Conservation (phyloP, 495 filamentous ascomycete species). For the Neurospora intermedia region DNA sequence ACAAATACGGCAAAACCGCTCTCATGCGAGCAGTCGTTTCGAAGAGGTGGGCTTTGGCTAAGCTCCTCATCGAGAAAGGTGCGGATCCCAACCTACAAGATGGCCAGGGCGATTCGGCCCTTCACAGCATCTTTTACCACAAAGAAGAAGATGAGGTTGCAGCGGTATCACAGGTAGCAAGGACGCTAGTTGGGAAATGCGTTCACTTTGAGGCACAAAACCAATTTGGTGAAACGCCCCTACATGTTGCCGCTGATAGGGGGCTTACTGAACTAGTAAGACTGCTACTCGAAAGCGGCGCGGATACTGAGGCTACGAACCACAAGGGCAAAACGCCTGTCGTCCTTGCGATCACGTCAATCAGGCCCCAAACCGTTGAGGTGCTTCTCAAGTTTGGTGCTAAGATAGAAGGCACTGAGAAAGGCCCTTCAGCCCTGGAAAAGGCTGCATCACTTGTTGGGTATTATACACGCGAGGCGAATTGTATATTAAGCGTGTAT, state of each 20-base stretch:
- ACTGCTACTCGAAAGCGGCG: neutral
- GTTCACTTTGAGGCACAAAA: neutral
- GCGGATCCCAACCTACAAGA: neutral
- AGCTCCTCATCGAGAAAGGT: neutral
- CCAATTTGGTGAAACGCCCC: accelerated
- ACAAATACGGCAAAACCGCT: neutral
- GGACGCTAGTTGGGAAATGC: neutral
- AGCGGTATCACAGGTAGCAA: neutral
- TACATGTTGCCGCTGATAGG: accelerated
- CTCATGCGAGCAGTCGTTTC: accelerated
- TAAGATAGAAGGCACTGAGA: neutral
- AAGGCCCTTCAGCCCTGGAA: neutral
- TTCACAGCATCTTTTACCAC: neutral
- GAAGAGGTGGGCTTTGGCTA: accelerated
- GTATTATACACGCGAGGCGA: neutral
- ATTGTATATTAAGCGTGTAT: neutral
- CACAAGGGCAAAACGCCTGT: neutral
- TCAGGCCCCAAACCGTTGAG: neutral
- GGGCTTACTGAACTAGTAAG: neutral
- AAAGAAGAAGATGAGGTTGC: neutral
- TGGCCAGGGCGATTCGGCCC: neutral
- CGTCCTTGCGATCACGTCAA: accelerated
- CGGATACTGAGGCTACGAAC: neutral
- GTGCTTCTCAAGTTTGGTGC: neutral
- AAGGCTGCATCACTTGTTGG: neutral